Percentiles rank a stretch among this genome's conserved stretches.
Evolutionary conservation across 2,329 filamentous ascomycete species (phyloP).

Genomic region (Chrysosporium keratinophilum): DNA sequence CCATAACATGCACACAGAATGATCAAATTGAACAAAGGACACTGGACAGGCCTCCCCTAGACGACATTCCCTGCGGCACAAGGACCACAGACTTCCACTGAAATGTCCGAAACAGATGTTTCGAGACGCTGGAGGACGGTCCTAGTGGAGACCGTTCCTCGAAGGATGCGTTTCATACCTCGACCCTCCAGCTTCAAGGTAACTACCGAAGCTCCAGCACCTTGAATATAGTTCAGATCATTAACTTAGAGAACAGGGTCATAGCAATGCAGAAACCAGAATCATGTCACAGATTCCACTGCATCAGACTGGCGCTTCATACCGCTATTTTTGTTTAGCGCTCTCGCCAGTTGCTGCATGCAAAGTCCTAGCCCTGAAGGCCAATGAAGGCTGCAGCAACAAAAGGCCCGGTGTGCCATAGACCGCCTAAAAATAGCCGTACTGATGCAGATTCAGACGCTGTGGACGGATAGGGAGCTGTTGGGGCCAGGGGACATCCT

Average conservation of each 20-base stretch:
- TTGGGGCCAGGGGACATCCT: not conserved
- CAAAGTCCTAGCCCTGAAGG: not conserved
- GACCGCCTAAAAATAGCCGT: constrained; percentile 1
- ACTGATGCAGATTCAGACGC: not conserved
- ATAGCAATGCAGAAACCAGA: not conserved
- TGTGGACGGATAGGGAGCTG: not conserved
- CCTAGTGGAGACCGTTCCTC: not conserved
- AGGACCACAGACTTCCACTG: not conserved
- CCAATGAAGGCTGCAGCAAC: constrained; percentile 1
- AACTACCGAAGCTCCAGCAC: not conserved
- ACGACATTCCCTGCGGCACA: not conserved
- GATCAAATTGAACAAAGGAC: not conserved
- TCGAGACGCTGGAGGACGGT: not conserved
- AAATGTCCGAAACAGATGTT: not conserved
- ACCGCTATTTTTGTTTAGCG: constrained; percentile 9
- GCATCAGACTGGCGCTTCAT: constrained; percentile 4
- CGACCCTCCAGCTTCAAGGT: not conserved
- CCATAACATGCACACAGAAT: no score
- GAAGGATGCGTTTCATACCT: not conserved
- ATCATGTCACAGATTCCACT: not conserved
- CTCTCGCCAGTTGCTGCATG: constrained; percentile 1
- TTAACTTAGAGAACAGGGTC: not conserved
- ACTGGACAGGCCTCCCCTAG: not conserved
- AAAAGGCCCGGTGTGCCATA: not conserved
- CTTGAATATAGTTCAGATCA: not conserved